Conservation (phyloP, 2,329 filamentous ascomycete genomes). For the Pezicula carpinea region DNA sequence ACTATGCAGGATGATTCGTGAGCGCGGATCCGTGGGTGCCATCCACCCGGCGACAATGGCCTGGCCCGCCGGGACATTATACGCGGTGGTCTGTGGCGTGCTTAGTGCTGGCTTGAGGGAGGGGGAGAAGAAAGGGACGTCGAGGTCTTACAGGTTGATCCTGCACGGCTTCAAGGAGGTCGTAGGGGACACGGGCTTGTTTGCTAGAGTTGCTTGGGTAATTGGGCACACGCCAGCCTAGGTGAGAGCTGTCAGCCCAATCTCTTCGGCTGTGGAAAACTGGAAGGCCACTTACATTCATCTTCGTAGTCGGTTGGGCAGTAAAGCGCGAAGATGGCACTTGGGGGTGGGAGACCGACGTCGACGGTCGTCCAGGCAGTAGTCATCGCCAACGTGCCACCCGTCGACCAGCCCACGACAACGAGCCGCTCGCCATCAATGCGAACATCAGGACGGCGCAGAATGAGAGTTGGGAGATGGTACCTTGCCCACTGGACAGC, state of each 20-base stretch:
- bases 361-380: constrained; percentile 32
- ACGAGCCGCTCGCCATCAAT: constrained; percentile 30
- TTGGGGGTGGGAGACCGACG: constrained; percentile 31
- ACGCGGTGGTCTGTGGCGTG: constrained; percentile 21
- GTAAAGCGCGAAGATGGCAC: constrained; percentile 42
- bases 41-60: constrained; percentile 17
- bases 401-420: constrained; percentile 44
- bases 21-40: constrained; percentile 30
- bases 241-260: too few relatives aligned
- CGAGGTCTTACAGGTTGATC: too few relatives aligned
- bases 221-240: too few relatives aligned
- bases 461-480: constrained; percentile 20
- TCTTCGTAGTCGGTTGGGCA: constrained; percentile 35
- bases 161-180: constrained; percentile 24
- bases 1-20: constrained; percentile 35
- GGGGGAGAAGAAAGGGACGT: too few relatives aligned
- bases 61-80: constrained; percentile 6
- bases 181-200: too few relatives aligned
- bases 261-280: constrained; percentile 20
- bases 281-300: constrained; percentile 7
- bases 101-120: too few relatives aligned
- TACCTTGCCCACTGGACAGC: constrained; percentile 36
- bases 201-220: too few relatives aligned
- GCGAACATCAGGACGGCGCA: constrained; percentile 7
- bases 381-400: constrained; percentile 41